Percentiles rank a stretch among this genome's conserved stretches.
phyloP scores from a whole-genome alignment of 257 asterid species.

The Ajuga chamaepitys region DNA sequence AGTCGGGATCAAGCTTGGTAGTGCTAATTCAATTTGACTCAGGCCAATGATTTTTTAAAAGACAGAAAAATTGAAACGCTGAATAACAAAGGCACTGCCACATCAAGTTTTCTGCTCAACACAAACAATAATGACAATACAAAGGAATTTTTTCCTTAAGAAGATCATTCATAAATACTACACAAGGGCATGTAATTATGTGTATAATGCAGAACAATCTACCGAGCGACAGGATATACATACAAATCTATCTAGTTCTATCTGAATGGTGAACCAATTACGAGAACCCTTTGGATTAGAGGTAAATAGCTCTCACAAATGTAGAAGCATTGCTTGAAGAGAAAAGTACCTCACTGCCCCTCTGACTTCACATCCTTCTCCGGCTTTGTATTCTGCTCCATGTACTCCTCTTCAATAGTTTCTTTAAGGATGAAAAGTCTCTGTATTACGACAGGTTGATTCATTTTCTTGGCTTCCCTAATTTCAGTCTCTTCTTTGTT shows the following conservation, averaged over 20 bases:
- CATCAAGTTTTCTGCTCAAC: background rate
- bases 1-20: no score
- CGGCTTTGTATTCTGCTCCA: constrained; percentile 37
- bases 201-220: background rate
- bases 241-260: background rate
- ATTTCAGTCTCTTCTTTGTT: constrained; percentile 80
- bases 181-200: background rate
- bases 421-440: constrained; percentile 82
- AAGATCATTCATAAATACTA: background rate
- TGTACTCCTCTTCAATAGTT: constrained; percentile 80
- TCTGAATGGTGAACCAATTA: background rate
- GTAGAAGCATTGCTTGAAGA: background rate
- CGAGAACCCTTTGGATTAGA: background rate
- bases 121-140: background rate
- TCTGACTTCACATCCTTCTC: constrained; percentile 26
- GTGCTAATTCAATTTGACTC: no score
- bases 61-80: no score
- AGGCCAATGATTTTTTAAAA: no score
- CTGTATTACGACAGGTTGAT: constrained; percentile 77
- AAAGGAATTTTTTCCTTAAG: background rate
- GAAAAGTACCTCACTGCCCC: constrained; percentile 20
- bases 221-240: background rate
- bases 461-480: constrained; percentile 78
- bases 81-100: background rate
- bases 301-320: background rate